These are phyloP conservation scores for Hymenoscyphus linearis DNA, from an alignment of 2,329 filamentous ascomycete species.

Conservation along the genomic window DNA sequence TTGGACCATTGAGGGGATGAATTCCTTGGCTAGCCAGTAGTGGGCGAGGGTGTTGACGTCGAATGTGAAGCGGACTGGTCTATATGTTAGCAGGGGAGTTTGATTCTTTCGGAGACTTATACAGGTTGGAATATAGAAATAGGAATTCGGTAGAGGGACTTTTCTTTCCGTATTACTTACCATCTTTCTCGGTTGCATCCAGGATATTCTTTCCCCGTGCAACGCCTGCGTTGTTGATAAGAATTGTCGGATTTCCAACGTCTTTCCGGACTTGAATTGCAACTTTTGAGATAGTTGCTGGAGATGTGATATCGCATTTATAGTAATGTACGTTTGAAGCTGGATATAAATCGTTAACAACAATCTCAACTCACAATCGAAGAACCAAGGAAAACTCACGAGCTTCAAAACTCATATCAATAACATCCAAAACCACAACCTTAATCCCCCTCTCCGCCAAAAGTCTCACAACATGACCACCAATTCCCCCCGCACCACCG, in stretches of 20 bases:
- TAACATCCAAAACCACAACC: constrained; percentile 68
- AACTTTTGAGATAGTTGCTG: constrained; percentile 45
- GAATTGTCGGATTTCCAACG: constrained; percentile 60
- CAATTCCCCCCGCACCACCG: constrained; percentile 70
- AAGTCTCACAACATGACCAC: constrained; percentile 56
- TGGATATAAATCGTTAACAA: constrained; percentile 31
- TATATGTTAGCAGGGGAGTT: too few relatives aligned
- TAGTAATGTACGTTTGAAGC: constrained; percentile 54
- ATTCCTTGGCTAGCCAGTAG: constrained; percentile 61
- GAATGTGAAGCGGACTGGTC: constrained; percentile 55
- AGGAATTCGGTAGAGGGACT: too few relatives aligned
- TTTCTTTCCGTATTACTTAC: too few relatives aligned
- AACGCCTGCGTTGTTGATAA: constrained; percentile 69
- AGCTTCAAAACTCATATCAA: constrained; percentile 58
- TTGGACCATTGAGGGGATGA: constrained; percentile 59
- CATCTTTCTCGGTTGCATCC: constrained; percentile 48
- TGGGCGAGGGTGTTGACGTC: constrained; percentile 65
- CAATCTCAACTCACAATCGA: constrained; percentile 47
- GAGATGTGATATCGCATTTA: constrained; percentile 63
- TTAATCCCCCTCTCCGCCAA: constrained; percentile 59
- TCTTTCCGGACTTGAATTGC: constrained; percentile 48
- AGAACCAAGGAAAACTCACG: constrained; percentile 23
- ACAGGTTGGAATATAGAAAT: too few relatives aligned
- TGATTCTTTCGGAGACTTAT: too few relatives aligned
- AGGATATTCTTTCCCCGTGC: constrained; percentile 55